Percentiles rank a stretch among this genome's conserved stretches.
Conservation (phyloP, 1,284 basidiomycete genomes). For the Apiotrichum sp. region DNA sequence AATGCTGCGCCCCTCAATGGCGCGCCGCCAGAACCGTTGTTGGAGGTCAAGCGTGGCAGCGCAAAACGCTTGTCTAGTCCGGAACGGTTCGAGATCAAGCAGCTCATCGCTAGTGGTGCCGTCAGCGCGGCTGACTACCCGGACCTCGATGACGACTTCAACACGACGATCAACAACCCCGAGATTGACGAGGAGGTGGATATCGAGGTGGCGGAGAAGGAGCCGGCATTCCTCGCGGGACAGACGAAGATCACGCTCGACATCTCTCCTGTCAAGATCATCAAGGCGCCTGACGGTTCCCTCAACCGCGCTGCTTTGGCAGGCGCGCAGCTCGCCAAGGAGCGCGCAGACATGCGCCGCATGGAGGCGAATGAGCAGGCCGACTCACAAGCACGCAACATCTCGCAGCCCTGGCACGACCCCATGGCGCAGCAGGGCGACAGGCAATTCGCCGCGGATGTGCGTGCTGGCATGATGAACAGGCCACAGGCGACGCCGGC, state of each 20-base stretch:
- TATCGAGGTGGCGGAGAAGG: conserved; percentile 94
- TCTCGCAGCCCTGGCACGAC: conserved; percentile 93
- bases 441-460: conserved; percentile 86
- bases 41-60: conserved; percentile 52
- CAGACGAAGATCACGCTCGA: conserved; percentile 94
- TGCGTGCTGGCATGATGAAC: conserved; percentile 67
- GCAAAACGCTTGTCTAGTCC: conserved; percentile 92
- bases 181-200: conserved; percentile 95
- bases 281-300: conserved; percentile 90
- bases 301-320: conserved; percentile 91
- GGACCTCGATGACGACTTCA: conserved; percentile 86
- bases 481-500: conserved; percentile 64
- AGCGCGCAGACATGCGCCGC: conserved; percentile 86
- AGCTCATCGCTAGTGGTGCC: conserved; percentile 91
- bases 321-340: conserved; percentile 88
- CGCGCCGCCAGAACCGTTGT: conserved; percentile 6
- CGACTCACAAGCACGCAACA: conserved; percentile 87
- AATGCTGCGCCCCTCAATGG: conserved; percentile 47
- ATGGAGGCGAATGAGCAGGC: conserved; percentile 92
- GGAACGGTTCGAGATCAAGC: conserved; percentile 98
- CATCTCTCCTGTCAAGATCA: conserved; percentile 93
- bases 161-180: conserved; percentile 65
- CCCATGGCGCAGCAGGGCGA: conserved; percentile 90
- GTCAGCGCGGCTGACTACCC: conserved; percentile 91
- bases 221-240: conserved; percentile 91